Conservation (phyloP, 2,329 filamentous ascomycete species). For the Fusarium compactum region DNA sequence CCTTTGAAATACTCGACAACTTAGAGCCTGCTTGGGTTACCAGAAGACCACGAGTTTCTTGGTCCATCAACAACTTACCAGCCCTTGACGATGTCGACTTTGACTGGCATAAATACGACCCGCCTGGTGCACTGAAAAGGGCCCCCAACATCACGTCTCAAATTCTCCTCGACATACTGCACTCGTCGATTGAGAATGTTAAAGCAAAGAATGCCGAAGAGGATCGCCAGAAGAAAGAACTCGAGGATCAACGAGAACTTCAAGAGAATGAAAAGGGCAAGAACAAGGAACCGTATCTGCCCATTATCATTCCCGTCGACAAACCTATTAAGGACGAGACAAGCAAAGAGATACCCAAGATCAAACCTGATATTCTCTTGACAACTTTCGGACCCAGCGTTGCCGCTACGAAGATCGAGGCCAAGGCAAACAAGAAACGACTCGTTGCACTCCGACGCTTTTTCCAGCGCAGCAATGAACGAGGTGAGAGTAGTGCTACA, state of each 20-base stretch:
- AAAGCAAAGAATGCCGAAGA: slow-evolving; percentile 53
- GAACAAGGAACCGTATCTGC: slow-evolving; percentile 53
- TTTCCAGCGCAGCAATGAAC: slow-evolving; percentile 53
- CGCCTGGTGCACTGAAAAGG: slow-evolving; percentile 58
- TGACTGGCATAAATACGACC: slow-evolving; percentile 62
- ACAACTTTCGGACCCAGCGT: slow-evolving; percentile 15
- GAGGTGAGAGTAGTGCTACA: slow-evolving; percentile 56
- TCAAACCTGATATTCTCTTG: slow-evolving; percentile 21
- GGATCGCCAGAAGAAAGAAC: slow-evolving; percentile 48
- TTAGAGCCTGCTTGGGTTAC: slow-evolving; percentile 43
- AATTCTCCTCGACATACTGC: slow-evolving; percentile 57
- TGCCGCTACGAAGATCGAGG: slow-evolving; percentile 23
- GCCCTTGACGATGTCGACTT: slow-evolving; percentile 47
- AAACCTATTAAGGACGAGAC: not conserved
- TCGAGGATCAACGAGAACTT: slow-evolving; percentile 43
- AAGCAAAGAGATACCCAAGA: slow-evolving; percentile 2
- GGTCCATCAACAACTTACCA: slow-evolving; percentile 41
- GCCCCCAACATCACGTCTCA: slow-evolving; percentile 55
- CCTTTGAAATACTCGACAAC: slow-evolving; percentile 44
- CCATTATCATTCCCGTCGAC: slow-evolving; percentile 49
- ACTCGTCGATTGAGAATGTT: slow-evolving; percentile 60
- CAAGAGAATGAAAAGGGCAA: slow-evolving; percentile 49
- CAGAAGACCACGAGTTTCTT: slow-evolving; percentile 33
- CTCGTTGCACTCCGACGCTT: slow-evolving; percentile 54
- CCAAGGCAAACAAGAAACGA: slow-evolving; percentile 45